phyloP scores from a whole-genome alignment of 1,284 basidiomycete genomes.

The Irpex sp. region DNA sequence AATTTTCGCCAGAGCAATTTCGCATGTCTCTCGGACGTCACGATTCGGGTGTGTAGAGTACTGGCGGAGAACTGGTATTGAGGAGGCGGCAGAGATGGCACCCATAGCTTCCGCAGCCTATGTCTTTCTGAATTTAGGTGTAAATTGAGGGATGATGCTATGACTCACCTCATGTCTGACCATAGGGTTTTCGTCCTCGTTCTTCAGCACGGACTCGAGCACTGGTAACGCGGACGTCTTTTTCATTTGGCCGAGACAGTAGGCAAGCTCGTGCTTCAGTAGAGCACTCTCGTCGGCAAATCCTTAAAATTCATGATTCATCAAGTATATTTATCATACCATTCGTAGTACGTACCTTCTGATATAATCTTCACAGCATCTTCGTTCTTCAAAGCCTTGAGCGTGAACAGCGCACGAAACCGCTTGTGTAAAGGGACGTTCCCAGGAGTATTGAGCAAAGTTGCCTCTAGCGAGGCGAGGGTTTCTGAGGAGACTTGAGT shows the following conservation, averaged over 20 bases:
- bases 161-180: slow-evolving; percentile 87
- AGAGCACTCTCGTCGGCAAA: slow-evolving; percentile 87
- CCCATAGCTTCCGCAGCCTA: slow-evolving; percentile 98
- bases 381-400: slow-evolving; percentile 84
- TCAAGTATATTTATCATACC: not conserved
- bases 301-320: slow-evolving; percentile 41
- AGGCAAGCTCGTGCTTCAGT: slow-evolving; percentile 96
- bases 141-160: not conserved
- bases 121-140: not conserved
- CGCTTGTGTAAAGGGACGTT: slow-evolving; percentile 81
- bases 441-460: slow-evolving; percentile 75
- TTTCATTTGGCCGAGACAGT: slow-evolving; percentile 93
- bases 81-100: slow-evolving; percentile 75
- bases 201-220: slow-evolving; percentile 74
- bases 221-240: slow-evolving; percentile 72
- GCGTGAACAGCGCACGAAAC: slow-evolving; percentile 91
- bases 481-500: slow-evolving; percentile 18
- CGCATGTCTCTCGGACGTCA: slow-evolving; percentile 93
- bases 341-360: slow-evolving; percentile 49
- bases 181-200: slow-evolving; percentile 87
- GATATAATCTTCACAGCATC: slow-evolving; percentile 84
- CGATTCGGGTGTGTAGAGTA: slow-evolving; percentile 76
- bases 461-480: slow-evolving; percentile 52
- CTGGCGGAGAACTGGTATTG: slow-evolving; percentile 70
- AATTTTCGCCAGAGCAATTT: slow-evolving; percentile 95